Evolutionary conservation across 2,329 filamentous ascomycete genomes (phyloP).

Genomic region (Penicillium sp.): DNA sequence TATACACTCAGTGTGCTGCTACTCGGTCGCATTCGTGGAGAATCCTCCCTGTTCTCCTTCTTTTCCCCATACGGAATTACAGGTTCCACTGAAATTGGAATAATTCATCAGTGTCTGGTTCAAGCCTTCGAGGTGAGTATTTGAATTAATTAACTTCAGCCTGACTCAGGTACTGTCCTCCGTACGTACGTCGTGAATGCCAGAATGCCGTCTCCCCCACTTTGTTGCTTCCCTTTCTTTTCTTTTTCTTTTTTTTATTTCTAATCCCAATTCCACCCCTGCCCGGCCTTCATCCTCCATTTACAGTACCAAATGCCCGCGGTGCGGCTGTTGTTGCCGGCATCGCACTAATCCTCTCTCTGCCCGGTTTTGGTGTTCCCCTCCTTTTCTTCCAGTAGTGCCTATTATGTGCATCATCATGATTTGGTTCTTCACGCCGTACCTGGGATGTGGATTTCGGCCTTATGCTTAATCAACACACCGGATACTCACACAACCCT

Average conservation of each 20-base stretch:
- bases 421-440: neutral
- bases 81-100: conserved; percentile 1
- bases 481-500: too few relatives aligned
- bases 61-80: neutral
- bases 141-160: conserved; percentile 26
- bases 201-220: conserved; percentile 19
- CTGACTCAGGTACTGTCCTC: conserved; percentile 24
- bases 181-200: conserved; percentile 11
- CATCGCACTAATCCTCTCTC: conserved; percentile 6
- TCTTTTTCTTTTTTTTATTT: neutral
- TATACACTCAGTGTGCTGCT: too few relatives aligned
- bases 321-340: conserved; percentile 17
- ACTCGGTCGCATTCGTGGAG: too few relatives aligned
- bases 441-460: neutral
- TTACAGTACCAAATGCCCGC: conserved; percentile 4
- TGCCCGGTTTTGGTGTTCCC: neutral
- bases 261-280: neutral
- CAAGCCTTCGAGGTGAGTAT: conserved; percentile 12
- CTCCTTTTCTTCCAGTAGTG: neutral
- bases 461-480: neutral
- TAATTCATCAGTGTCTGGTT: conserved; percentile 11
- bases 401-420: too few relatives aligned
- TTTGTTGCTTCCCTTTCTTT: neutral
- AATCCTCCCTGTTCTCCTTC: neutral
- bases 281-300: conserved; percentile 3